A percentile compares a stretch with the other conserved stretches of the same genome.
Evolutionary conservation across 192 early-diverging fungal genomes (phyloP).

Genomic region (Coemansia sp.): DNA sequence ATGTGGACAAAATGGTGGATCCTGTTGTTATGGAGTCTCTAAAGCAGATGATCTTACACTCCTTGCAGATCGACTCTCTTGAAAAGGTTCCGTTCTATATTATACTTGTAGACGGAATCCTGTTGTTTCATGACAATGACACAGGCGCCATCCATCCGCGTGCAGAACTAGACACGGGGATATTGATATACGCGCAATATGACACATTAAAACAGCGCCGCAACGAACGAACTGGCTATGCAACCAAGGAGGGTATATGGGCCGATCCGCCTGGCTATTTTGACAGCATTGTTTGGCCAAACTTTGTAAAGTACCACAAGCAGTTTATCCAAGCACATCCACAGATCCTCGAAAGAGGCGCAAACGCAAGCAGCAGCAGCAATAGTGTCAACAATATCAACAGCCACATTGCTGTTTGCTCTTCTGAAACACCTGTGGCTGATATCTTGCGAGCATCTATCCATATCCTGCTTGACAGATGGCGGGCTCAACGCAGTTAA

Average conservation of each 20-base stretch:
- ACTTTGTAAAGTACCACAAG: constrained; percentile 57
- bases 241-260: constrained; percentile 81
- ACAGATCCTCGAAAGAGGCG: constrained; percentile 1
- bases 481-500: constrained; percentile 9
- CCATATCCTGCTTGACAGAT: constrained; percentile 15
- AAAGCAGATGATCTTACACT: constrained; percentile 3
- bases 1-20: constrained; percentile 32
- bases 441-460: constrained; percentile 19
- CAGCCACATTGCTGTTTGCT: constrained; percentile 26
- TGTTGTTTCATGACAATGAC: constrained; percentile 66
- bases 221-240: constrained; percentile 66
- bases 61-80: constrained; percentile 9
- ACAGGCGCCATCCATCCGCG: constrained; percentile 52
- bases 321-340: constrained; percentile 22
- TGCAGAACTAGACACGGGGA: constrained; percentile 19
- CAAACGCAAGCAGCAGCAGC: too few species aligned
- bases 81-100: constrained; percentile 32
- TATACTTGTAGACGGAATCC: constrained; percentile 71
- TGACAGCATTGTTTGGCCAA: constrained; percentile 77
- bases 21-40: constrained; percentile 9
- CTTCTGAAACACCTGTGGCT: constrained; percentile 31
- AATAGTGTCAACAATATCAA: not conserved
- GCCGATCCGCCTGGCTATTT: constrained; percentile 77
- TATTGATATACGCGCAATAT: constrained; percentile 61
- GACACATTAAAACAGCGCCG: constrained; percentile 66